Percentiles rank a stretch among this genome's conserved stretches.
These are phyloP conservation scores for Phyllosticta citrichinensis DNA, from an alignment of 2,329 filamentous ascomycete species.

Conservation along the genomic window DNA sequence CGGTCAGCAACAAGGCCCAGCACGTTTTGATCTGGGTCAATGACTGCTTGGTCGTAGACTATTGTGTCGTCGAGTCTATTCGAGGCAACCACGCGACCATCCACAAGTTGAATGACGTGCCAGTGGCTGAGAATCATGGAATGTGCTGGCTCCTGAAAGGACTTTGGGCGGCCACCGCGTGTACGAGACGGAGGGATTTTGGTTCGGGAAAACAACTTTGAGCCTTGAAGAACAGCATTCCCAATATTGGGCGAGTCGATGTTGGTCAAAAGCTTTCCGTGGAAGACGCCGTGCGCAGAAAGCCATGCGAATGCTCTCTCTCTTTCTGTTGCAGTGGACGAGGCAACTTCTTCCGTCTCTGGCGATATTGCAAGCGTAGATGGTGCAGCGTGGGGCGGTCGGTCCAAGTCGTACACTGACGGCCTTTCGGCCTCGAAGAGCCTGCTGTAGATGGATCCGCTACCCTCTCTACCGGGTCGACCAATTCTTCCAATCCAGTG, in stretches of 20 bases:
- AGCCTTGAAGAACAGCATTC: constrained; percentile 64
- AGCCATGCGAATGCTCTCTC: constrained; percentile 87
- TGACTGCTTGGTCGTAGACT: constrained; percentile 78
- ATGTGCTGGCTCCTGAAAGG: constrained; percentile 61
- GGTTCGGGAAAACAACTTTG: constrained; percentile 65
- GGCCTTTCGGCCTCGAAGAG: constrained; percentile 84
- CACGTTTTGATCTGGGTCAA: constrained; percentile 67
- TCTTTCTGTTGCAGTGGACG: constrained; percentile 43
- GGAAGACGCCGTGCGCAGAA: constrained; percentile 73
- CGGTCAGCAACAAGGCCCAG: constrained; percentile 82
- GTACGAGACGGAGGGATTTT: constrained; percentile 62
- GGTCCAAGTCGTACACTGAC: constrained; percentile 60
- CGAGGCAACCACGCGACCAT: constrained; percentile 70
- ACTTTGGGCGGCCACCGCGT: constrained; percentile 52
- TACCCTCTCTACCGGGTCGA: constrained; percentile 63
- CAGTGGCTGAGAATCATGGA: constrained; percentile 84
- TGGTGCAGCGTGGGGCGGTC: constrained; percentile 47
- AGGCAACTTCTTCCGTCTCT: constrained; percentile 47
- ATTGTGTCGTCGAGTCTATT: constrained; percentile 79
- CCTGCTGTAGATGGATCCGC: constrained; percentile 73
- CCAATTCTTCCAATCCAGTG: constrained; percentile 74
- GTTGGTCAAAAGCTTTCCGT: constrained; percentile 64
- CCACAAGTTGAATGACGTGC: constrained; percentile 78
- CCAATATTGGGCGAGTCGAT: constrained; percentile 56
- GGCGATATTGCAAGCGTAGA: constrained; percentile 69